These are phyloP conservation scores for Aaosphaeria pasadenensis DNA, from an alignment of 2,329 filamentous ascomycete genomes.

Conservation along the genomic window DNA sequence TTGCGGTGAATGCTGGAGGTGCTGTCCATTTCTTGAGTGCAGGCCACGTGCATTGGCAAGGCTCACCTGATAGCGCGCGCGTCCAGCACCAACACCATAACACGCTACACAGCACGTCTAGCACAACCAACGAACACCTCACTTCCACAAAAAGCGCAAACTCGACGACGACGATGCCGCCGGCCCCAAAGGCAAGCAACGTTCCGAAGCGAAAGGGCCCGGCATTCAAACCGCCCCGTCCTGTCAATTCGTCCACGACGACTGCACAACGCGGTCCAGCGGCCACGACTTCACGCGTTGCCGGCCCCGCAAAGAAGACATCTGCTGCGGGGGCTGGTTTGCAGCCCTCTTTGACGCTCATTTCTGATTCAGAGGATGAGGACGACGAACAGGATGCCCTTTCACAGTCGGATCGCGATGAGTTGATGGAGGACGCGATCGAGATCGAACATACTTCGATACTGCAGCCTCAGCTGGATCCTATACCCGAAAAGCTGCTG, in stretches of 20 bases:
- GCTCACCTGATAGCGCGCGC: background rate
- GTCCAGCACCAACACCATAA: conserved; percentile 2
- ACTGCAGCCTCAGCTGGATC: conserved; percentile 16
- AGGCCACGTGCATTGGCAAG: background rate
- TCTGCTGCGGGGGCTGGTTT: conserved; percentile 15
- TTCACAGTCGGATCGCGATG: conserved; percentile 17
- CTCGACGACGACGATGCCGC: background rate
- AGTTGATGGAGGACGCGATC: conserved; percentile 22
- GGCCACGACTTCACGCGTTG: conserved; percentile 14
- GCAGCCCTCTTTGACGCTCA: conserved; percentile 21
- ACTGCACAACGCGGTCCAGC: conserved; percentile 19
- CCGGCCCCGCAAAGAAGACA: conserved; percentile 18
- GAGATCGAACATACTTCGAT: conserved; percentile 2
- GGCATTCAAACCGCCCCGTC: conserved; percentile 37
- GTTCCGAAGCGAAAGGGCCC: conserved; percentile 26
- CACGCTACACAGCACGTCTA: conserved; percentile 3
- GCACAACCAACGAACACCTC: background rate
- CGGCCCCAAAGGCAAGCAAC: conserved; percentile 11
- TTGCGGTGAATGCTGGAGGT: too few relatives aligned
- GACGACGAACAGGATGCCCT: conserved; percentile 17
- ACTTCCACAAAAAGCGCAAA: too few relatives aligned
- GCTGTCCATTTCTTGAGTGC: too few relatives aligned
- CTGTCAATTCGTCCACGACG: conserved; percentile 23
- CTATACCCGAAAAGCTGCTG: conserved; percentile 71
- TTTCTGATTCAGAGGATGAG: conserved; percentile 32